phyloP scores from a whole-genome alignment of 1,284 basidiomycete genomes.

The Xerocomus nothofagi region DNA sequence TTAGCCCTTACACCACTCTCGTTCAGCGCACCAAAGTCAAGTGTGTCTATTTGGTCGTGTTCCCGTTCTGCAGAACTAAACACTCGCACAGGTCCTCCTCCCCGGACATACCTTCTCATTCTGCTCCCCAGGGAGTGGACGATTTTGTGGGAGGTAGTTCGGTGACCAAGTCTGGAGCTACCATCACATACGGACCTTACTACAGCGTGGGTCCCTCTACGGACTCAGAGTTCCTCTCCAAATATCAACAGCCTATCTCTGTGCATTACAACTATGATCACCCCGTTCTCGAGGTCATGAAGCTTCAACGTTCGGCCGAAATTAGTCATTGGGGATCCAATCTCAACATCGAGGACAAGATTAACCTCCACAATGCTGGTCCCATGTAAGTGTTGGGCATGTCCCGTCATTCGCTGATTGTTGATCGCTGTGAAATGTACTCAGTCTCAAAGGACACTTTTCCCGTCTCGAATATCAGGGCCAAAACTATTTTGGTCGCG shows the following conservation, averaged over 20 bases:
- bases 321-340: constrained; percentile 98
- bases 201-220: constrained; percentile 67
- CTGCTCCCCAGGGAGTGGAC: constrained; percentile 56
- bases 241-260: constrained; percentile 63
- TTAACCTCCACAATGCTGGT: constrained; percentile 84
- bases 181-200: constrained; percentile 88
- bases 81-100: constrained; percentile 53
- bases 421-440: constrained; percentile 4
- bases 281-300: constrained; percentile 77
- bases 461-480: constrained; percentile 87
- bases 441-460: constrained; percentile 92
- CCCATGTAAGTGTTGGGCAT: constrained; percentile 65
- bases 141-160: constrained; percentile 55
- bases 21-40: constrained; percentile 85
- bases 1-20: constrained; percentile 81
- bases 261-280: constrained; percentile 83
- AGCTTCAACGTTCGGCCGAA: constrained; percentile 78
- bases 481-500: constrained; percentile 64
- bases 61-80: constrained; percentile 5
- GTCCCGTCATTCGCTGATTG: not conserved
- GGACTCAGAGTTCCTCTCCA: constrained; percentile 52
- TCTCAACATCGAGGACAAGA: constrained; percentile 89
- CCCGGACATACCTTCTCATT: constrained; percentile 69
- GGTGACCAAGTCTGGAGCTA: constrained; percentile 76
- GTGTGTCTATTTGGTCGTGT: constrained; percentile 44